These are phyloP conservation scores for Calonectria naviculata DNA, from an alignment of 2,329 filamentous ascomycete species.

Conservation along the genomic window DNA sequence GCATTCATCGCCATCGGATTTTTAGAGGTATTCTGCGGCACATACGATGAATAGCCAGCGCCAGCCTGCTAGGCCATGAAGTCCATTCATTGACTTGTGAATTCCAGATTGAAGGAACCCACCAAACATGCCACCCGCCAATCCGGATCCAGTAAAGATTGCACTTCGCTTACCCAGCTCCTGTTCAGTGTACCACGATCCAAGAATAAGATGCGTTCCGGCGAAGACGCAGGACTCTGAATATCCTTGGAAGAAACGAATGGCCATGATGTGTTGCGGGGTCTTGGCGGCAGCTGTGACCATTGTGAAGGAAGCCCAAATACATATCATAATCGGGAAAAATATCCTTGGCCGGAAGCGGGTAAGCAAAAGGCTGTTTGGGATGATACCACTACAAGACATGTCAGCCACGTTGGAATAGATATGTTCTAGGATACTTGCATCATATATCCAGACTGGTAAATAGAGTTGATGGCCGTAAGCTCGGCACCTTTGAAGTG, in stretches of 20 bases:
- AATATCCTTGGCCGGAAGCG: slow-evolving; percentile 68
- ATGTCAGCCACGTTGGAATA: slow-evolving; percentile 59
- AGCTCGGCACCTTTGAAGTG: slow-evolving; percentile 61
- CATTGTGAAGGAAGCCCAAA: slow-evolving; percentile 71
- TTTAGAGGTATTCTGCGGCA: neutral
- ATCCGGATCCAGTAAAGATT: slow-evolving; percentile 66
- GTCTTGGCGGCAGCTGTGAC: slow-evolving; percentile 41
- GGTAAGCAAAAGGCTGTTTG: slow-evolving; percentile 66
- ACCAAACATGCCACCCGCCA: slow-evolving; percentile 66
- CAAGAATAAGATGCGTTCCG: slow-evolving; percentile 44
- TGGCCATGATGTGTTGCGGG: slow-evolving; percentile 34
- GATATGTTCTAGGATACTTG: slow-evolving; percentile 46
- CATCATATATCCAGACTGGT: slow-evolving; percentile 21
- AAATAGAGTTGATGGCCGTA: slow-evolving; percentile 37
- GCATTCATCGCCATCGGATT: no score
- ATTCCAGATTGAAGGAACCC: slow-evolving; percentile 62
- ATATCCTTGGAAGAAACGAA: slow-evolving; percentile 35
- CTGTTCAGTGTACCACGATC: slow-evolving; percentile 62
- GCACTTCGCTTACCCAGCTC: slow-evolving; percentile 68
- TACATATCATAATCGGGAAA: slow-evolving; percentile 67
- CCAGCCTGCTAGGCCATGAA: slow-evolving; percentile 20
- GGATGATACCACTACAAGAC: slow-evolving; percentile 58
- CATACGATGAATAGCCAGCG: slow-evolving; percentile 26
- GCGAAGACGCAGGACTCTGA: slow-evolving; percentile 33
- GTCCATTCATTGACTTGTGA: slow-evolving; percentile 53